Percentiles rank a stretch among this genome's conserved stretches.
phyloP scores from a whole-genome alignment of 164 flowering plant species.

The Paratinospora sagittata region DNA sequence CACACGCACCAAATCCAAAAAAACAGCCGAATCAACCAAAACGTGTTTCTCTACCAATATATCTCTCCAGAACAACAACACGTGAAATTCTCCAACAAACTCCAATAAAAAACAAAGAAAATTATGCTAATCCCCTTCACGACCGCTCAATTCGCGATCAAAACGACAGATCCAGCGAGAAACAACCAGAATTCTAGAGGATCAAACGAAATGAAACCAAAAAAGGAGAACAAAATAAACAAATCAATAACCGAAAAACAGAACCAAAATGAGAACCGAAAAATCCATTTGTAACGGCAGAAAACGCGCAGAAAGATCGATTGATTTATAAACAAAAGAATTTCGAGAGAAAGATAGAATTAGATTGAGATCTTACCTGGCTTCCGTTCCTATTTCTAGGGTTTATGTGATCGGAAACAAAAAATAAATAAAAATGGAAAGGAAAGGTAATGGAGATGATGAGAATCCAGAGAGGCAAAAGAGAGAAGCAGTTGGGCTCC shows the following conservation, averaged over 20 bases:
- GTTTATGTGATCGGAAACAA: background rate
- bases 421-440: background rate
- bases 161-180: background rate
- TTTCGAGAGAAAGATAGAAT: background rate
- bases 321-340: background rate
- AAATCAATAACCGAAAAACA: background rate
- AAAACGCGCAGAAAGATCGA: background rate
- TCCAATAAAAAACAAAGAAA: too few species aligned
- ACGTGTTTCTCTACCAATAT: background rate
- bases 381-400: background rate
- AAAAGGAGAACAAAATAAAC: too few species aligned
- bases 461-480: constrained; percentile 2
- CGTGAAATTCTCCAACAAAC: background rate
- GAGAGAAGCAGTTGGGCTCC: background rate
- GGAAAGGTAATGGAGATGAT: background rate
- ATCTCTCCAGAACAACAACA: background rate
- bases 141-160: background rate
- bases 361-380: background rate
- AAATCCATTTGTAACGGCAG: too few species aligned
- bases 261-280: background rate
- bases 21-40: background rate
- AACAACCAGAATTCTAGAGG: background rate
- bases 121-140: too few species aligned
- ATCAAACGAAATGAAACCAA: background rate
- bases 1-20: background rate